Conservation (phyloP, 2,329 filamentous ascomycete species). For the Orbilia quercus region DNA sequence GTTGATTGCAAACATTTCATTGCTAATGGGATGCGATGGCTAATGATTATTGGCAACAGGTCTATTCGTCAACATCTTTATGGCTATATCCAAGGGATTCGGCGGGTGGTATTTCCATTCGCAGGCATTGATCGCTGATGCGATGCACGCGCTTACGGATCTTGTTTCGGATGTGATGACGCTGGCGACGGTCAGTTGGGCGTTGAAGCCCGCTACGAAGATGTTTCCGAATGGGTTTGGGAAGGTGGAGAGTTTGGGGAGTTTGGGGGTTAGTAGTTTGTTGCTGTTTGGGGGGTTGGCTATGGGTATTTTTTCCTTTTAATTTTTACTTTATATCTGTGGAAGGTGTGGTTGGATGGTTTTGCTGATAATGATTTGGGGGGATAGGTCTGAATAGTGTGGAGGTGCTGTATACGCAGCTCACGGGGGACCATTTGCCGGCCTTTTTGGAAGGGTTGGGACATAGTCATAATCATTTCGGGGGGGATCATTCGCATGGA, state of each 20-base stretch:
- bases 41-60: too few relatives aligned
- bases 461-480: conserved; percentile 62
- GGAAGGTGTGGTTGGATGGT: too few relatives aligned
- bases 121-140: conserved; percentile 87
- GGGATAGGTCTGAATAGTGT: conserved; percentile 36
- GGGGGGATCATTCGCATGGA: conserved; percentile 69
- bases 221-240: conserved; percentile 92
- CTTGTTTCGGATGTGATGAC: conserved; percentile 95
- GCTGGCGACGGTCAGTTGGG: conserved; percentile 92
- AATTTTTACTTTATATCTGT: too few relatives aligned
- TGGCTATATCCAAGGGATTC: conserved; percentile 92
- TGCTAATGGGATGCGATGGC: too few relatives aligned
- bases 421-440: conserved; percentile 74
- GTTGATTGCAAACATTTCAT: too few relatives aligned
- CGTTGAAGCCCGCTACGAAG: conserved; percentile 82
- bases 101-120: conserved; percentile 96
- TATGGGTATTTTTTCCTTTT: conserved; percentile 68
- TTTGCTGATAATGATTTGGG: background rate
- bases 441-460: conserved; percentile 64
- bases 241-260: conserved; percentile 96
- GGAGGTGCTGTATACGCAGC: conserved; percentile 72
- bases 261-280: conserved; percentile 90
- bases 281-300: conserved; percentile 88
- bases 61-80: conserved; percentile 86
- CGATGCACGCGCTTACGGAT: conserved; percentile 94